These are phyloP conservation scores for Phytophthora macrochlamydospora DNA, from an alignment of 352 stramenopile species.

Conservation along the genomic window DNA sequence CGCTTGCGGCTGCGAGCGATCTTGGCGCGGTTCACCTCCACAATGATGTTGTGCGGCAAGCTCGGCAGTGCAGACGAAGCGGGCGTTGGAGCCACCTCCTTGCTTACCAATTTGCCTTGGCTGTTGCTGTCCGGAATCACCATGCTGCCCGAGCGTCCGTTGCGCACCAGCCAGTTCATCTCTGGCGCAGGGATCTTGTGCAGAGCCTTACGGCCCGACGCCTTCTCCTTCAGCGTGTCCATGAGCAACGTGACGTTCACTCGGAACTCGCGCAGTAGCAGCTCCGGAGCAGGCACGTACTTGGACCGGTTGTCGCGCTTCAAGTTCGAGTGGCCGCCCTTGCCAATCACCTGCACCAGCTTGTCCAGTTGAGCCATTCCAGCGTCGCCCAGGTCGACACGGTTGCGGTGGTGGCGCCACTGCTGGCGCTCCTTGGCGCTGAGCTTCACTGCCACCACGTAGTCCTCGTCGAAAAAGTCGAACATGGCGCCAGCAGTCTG, in stretches of 20 bases:
- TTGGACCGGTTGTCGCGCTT: constrained; percentile 75
- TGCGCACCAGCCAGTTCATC: constrained; percentile 63
- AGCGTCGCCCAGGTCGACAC: constrained; percentile 71
- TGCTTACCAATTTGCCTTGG: constrained; percentile 2
- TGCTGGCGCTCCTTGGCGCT: constrained; percentile 66
- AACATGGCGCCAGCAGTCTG: constrained; percentile 51
- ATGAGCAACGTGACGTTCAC: constrained; percentile 68
- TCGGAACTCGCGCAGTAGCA: constrained; percentile 74
- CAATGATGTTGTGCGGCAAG: constrained; percentile 45
- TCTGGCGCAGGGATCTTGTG: constrained; percentile 71
- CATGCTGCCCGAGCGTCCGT: constrained; percentile 45
- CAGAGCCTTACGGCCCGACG: constrained; percentile 62
- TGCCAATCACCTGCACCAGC: constrained; percentile 65
- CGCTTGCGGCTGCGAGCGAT: constrained; percentile 51
- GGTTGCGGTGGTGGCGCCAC: constrained; percentile 62
- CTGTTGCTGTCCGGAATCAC: constrained; percentile 45
- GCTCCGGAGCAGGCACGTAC: constrained; percentile 72
- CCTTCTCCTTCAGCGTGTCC: constrained; percentile 75
- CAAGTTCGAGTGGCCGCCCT: constrained; percentile 66
- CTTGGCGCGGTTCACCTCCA: constrained; percentile 71
- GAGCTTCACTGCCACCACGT: constrained; percentile 59
- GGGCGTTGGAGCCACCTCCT: neutral
- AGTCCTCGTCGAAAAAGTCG: constrained; percentile 70
- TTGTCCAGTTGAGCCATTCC: constrained; percentile 79
- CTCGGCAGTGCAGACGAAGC: constrained; percentile 24